Conservation (phyloP, 2,329 filamentous ascomycete genomes). For the Hypoxylon sp. region DNA sequence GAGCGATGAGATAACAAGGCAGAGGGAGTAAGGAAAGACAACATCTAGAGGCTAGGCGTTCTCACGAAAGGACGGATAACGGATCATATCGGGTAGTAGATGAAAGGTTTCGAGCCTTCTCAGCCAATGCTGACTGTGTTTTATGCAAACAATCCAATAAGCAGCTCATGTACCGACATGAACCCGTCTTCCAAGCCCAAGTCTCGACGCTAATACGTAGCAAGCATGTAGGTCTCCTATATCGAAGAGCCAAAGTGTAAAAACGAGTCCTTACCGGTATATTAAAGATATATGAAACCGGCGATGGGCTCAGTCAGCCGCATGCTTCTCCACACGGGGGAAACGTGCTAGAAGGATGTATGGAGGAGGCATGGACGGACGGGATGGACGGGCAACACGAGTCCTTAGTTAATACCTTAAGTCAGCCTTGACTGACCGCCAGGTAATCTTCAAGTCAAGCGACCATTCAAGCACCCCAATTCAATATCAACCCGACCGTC, state of each 20-base stretch:
- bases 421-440: constrained; percentile 31
- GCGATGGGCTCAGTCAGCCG: constrained; percentile 36
- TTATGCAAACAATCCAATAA: constrained; percentile 18
- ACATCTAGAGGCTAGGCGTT: neutral
- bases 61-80: constrained; percentile 4
- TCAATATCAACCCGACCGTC: constrained; percentile 18
- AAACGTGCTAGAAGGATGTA: neutral
- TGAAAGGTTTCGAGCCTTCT: neutral
- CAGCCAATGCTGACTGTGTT: constrained; percentile 30
- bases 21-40: constrained; percentile 7
- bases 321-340: constrained; percentile 29
- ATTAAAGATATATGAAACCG: constrained; percentile 36
- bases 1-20: neutral
- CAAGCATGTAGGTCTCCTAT: constrained; percentile 8
- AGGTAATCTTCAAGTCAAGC: neutral
- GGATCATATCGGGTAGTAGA: constrained; percentile 17
- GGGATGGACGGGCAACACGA: constrained; percentile 21
- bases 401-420: neutral
- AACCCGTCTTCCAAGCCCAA: neutral
- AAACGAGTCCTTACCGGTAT: constrained; percentile 18
- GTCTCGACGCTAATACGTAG: constrained; percentile 11
- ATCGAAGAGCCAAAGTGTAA: constrained; percentile 10
- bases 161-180: constrained; percentile 8
- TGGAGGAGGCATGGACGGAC: constrained; percentile 11
- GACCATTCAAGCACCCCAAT: constrained; percentile 33